Conservation (phyloP, 129 eudicot genomes). For the Tagetes patula region DNA sequence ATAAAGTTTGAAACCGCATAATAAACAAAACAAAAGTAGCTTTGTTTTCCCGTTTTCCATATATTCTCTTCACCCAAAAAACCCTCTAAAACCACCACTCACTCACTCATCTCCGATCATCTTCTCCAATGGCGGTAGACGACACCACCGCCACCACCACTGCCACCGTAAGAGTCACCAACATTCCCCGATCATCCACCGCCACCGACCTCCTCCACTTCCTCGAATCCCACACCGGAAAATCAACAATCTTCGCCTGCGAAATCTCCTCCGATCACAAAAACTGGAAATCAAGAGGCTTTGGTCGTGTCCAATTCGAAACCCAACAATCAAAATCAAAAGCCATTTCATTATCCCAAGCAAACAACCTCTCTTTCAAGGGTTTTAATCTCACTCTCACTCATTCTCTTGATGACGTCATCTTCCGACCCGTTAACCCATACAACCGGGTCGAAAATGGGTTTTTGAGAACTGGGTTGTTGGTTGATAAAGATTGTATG, state of each 20-base stretch:
- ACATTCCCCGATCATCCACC: slow-evolving; percentile 72
- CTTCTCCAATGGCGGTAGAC: slow-evolving; percentile 39
- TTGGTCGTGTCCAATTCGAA: slow-evolving; percentile 77
- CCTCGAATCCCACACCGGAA: slow-evolving; percentile 57
- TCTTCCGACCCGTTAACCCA: slow-evolving; percentile 55
- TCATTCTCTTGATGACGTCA: slow-evolving; percentile 60
- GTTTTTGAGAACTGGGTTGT: slow-evolving; percentile 51
- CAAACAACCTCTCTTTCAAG: slow-evolving; percentile 43
- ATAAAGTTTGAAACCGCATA: no score
- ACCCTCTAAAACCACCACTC: slow-evolving; percentile 21
- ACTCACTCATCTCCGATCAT: slow-evolving; percentile 2
- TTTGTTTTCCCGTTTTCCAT: not conserved
- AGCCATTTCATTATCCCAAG: slow-evolving; percentile 38
- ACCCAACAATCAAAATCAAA: slow-evolving; percentile 48
- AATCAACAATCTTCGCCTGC: slow-evolving; percentile 55
- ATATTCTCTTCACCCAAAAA: slow-evolving; percentile 9
- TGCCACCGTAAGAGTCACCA: slow-evolving; percentile 52
- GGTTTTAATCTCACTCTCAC: slow-evolving; percentile 49
- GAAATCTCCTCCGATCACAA: slow-evolving; percentile 79
- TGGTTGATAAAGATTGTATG: slow-evolving; percentile 46
- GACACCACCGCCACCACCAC: slow-evolving; percentile 49
- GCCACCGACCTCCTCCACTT: slow-evolving; percentile 59
- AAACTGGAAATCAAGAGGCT: slow-evolving; percentile 86
- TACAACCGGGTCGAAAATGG: slow-evolving; percentile 45
- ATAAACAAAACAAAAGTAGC: not conserved